These are phyloP conservation scores for Lathyrus sativus DNA, from an alignment of 306 rosid genomes.

Conservation along the genomic window DNA sequence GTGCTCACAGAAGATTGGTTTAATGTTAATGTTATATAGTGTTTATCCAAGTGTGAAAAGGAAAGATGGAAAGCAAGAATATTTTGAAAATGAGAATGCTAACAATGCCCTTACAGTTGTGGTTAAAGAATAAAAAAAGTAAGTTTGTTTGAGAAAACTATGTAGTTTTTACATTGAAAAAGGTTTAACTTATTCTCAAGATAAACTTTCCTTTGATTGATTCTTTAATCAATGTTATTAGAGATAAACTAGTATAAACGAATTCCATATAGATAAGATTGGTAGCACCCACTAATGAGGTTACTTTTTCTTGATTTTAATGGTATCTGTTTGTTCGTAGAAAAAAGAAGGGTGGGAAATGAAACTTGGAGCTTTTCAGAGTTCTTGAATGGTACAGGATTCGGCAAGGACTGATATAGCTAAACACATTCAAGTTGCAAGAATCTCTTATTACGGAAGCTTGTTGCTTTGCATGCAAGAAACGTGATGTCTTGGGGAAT, in stretches of 20 bases:
- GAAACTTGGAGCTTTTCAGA: not conserved
- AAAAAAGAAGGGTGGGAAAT: not conserved
- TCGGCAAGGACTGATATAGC: constrained; percentile 16
- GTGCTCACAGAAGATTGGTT: constrained; percentile 24
- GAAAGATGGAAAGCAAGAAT: constrained; percentile 16
- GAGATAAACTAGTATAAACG: no score
- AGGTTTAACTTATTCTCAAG: not conserved
- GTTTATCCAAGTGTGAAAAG: constrained; percentile 30
- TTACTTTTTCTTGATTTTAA: constrained; percentile 34
- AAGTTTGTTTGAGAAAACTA: constrained; percentile 2
- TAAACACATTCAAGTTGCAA: constrained; percentile 2
- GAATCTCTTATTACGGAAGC: constrained; percentile 19
- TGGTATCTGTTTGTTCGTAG: not conserved
- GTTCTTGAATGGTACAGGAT: constrained; percentile 35
- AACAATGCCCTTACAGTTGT: not conserved
- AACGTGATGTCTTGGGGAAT: constrained; percentile 36
- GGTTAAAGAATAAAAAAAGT: constrained; percentile 4
- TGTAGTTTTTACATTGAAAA: not conserved
- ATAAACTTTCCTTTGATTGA: not conserved
- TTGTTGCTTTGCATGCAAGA: constrained; percentile 26
- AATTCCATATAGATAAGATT: constrained; percentile 35
- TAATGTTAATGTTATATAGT: constrained; percentile 33
- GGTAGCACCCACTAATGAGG: constrained; percentile 33
- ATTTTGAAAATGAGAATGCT: constrained; percentile 9
- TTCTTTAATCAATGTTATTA: not conserved